These are phyloP conservation scores for Boletus vermiculosoides DNA, from an alignment of 768 basidiomycete genomes.

Conservation along the genomic window DNA sequence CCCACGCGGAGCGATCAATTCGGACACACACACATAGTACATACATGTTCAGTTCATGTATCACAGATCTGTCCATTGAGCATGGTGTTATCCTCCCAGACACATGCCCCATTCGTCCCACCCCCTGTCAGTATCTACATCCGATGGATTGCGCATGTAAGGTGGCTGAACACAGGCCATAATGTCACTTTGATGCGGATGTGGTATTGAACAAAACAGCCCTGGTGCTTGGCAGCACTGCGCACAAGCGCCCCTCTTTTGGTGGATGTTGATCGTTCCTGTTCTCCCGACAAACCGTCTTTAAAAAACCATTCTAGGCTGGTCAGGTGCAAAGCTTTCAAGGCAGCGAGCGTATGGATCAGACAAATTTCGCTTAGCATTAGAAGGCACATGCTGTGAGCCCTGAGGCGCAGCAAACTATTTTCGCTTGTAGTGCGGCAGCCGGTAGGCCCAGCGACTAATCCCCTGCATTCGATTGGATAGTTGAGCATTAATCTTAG, in stretches of 20 bases:
- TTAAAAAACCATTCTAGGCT: no score
- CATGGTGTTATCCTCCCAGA: no score
- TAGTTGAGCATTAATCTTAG: not conserved
- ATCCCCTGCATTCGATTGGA: constrained; percentile 8
- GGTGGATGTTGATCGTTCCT: not conserved
- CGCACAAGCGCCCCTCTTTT: not conserved
- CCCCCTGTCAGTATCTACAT: not conserved
- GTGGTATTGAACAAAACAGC: not conserved
- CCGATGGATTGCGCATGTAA: not conserved
- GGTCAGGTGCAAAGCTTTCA: not conserved
- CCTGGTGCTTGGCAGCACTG: not conserved
- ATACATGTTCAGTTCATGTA: not conserved
- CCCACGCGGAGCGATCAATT: not conserved
- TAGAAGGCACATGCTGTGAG: not conserved
- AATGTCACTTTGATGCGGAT: no score
- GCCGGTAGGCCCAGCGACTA: not conserved
- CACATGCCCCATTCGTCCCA: not conserved
- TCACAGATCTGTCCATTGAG: not conserved
- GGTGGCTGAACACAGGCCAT: no score
- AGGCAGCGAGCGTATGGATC: not conserved
- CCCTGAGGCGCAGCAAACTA: not conserved
- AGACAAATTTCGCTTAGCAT: not conserved
- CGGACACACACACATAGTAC: no score
- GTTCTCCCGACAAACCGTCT: not conserved
- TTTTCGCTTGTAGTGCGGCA: not conserved